Conservation (phyloP, 179 eudicot genomes). For the Spinacia oleracea region DNA sequence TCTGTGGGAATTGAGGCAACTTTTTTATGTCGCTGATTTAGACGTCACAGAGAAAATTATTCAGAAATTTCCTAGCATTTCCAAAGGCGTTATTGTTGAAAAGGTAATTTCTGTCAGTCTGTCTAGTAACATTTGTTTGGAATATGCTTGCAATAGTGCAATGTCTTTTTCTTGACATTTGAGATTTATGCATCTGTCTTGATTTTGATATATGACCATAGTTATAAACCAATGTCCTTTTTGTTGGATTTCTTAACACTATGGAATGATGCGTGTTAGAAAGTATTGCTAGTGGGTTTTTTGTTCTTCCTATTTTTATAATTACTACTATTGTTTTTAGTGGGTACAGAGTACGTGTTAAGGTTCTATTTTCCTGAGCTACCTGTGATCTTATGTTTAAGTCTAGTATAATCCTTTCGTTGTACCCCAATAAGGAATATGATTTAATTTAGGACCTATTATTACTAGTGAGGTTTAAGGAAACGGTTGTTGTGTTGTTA, state of each 20-base stretch:
- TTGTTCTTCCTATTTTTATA: not conserved
- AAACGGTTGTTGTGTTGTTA: not conserved
- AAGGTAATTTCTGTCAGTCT: constrained; percentile 7
- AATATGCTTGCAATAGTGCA: no score
- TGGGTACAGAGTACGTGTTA: no score
- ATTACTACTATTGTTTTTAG: no score
- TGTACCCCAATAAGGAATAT: not conserved
- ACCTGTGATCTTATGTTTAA: not conserved
- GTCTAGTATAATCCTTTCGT: not conserved
- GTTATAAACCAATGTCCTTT: not conserved
- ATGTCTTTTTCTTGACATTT: not conserved
- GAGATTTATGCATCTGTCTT: not conserved
- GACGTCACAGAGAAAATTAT: not conserved
- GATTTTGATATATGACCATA: not conserved
- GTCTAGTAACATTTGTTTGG: no score
- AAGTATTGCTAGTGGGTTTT: not conserved
- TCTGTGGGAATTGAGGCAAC: constrained; percentile 1
- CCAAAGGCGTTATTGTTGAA: constrained; percentile 20
- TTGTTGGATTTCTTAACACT: not conserved
- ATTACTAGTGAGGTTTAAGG: not conserved
- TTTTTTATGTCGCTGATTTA: constrained; percentile 12
- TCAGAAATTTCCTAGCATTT: constrained; percentile 19
- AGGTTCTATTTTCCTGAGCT: no score
- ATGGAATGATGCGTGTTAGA: not conserved
- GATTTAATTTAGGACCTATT: not conserved